Evolutionary conservation across 306 rosid species (phyloP), one percentile per base, ranked within the genome.

Genomic region (Pueraria montana): DNA sequence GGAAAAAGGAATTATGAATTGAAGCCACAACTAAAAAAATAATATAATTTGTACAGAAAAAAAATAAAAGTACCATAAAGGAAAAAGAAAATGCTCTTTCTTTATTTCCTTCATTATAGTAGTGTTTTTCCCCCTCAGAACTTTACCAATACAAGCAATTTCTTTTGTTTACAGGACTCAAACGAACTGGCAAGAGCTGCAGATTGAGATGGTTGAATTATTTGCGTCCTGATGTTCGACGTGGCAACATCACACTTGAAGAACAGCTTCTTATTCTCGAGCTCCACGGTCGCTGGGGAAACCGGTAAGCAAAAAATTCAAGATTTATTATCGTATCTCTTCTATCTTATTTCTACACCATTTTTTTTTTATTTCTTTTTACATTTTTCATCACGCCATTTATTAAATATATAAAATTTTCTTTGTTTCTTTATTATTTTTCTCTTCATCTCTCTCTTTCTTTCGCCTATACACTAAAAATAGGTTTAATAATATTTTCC

Each of bases 241-340:
- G 99, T 13, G 99, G 99, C 11, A 94, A 94, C 86, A 96, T 96
- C 89, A 90, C 97, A 17, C 93, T 94, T 0, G 97, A 96, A 83
- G 99, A 96, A 77, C 99, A 96, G 36, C 97, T 96, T 53, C 84
- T 94, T 24, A 96, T 96, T 89, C 97, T 96, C 3, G 99, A 96
- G 45, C 99, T 96, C 78, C 99, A 96, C 86, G 89, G 94, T 77
- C 95, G 97, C 10, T 94, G 97, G 97, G 99, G 99, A 30, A 96
- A 96, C 82, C 83, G 99, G 98, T 85, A 70, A 10, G 63, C 43
- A 5, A 24, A n/a, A 7, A 14, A 1, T 11, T 23, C 10, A 53
- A 7, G 2, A 53, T 53, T 46, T 13, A 43, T 43, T 11, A 42
- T 42, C 5, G 8, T 42, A 30, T 30, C 34, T 30, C 34, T 30